Percentiles rank a stretch among this genome's conserved stretches.
Evolutionary conservation across 108 stramenopile species (phyloP).

Genomic region (Discostella pseudostelligera): DNA sequence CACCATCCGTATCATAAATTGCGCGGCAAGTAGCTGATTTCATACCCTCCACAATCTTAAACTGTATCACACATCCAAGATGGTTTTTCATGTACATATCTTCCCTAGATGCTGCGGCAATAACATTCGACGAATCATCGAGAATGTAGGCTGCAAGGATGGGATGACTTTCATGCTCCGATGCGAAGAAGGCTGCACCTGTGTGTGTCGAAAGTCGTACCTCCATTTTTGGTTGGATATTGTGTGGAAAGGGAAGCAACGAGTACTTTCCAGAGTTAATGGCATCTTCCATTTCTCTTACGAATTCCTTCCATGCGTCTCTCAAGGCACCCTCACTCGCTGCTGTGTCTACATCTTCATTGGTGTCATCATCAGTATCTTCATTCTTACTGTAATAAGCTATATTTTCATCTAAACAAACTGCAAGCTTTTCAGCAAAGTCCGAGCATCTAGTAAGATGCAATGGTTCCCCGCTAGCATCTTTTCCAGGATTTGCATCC

Average conservation of each 20-base stretch:
- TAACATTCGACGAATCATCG: conserved; percentile 36
- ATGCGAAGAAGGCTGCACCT: conserved; percentile 43
- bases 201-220: conserved; percentile 26
- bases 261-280: conserved; percentile 20
- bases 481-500: conserved; percentile 44
- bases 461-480: conserved; percentile 38
- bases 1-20: conserved; percentile 32
- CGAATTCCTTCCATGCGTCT: conserved; percentile 42
- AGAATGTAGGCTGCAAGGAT: conserved; percentile 54
- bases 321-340: conserved; percentile 22
- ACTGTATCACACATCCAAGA: conserved; percentile 40
- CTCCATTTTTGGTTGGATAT: conserved; percentile 37
- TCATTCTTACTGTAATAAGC: conserved; percentile 43
- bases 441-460: conserved; percentile 39
- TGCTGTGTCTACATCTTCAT: conserved; percentile 1
- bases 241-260: conserved; percentile 34
- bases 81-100: conserved; percentile 43
- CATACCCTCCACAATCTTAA: conserved; percentile 20
- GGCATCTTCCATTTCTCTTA: conserved; percentile 45
- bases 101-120: conserved; percentile 54
- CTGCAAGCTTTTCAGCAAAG: conserved; percentile 38
- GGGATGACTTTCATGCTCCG: conserved; percentile 13
- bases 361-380: conserved; percentile 13
- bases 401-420: conserved; percentile 40
- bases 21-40: conserved; percentile 33